phyloP scores from a whole-genome alignment of 2,329 filamentous ascomycete genomes.

The Trichoderma aggressivum region DNA sequence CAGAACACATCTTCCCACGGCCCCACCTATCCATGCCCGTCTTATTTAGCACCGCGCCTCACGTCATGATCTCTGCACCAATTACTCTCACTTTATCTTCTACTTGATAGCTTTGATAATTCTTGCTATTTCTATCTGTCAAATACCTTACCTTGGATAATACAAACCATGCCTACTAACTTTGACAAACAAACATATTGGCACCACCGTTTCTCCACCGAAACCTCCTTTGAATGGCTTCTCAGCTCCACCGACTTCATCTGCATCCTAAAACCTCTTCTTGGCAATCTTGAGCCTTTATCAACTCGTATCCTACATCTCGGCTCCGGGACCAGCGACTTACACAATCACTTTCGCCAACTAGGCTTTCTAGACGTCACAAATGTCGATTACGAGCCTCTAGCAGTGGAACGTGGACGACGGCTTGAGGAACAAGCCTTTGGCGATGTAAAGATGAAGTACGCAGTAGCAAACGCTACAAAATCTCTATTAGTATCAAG shows the following conservation, averaged over 20 bases:
- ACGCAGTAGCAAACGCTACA: slow-evolving; percentile 46
- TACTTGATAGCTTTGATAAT: neutral
- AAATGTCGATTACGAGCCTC: slow-evolving; percentile 50
- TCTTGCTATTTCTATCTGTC: neutral
- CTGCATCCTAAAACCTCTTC: slow-evolving; percentile 37
- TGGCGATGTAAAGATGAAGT: slow-evolving; percentile 43
- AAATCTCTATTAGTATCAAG: slow-evolving; percentile 33
- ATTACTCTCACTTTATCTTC: neutral
- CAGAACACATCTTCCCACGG: neutral
- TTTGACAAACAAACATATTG: slow-evolving; percentile 51
- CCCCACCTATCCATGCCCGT: neutral
- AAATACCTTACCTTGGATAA: neutral
- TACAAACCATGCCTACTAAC: slow-evolving; percentile 30
- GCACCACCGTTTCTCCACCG: slow-evolving; percentile 44
- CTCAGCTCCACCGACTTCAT: slow-evolving; percentile 41
- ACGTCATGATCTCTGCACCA: neutral
- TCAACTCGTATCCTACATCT: slow-evolving; percentile 42
- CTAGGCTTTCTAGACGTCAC: slow-evolving; percentile 42
- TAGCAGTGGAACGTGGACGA: slow-evolving; percentile 43
- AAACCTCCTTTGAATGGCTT: slow-evolving; percentile 49
- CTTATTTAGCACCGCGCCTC: neutral
- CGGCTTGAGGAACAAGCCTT: slow-evolving; percentile 40
- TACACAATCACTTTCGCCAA: slow-evolving; percentile 45
- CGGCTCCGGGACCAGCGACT: slow-evolving; percentile 49
- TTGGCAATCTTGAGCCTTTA: slow-evolving; percentile 28